phyloP scores from a whole-genome alignment of 208 protist genomes.

The Leishmania turanica region DNA sequence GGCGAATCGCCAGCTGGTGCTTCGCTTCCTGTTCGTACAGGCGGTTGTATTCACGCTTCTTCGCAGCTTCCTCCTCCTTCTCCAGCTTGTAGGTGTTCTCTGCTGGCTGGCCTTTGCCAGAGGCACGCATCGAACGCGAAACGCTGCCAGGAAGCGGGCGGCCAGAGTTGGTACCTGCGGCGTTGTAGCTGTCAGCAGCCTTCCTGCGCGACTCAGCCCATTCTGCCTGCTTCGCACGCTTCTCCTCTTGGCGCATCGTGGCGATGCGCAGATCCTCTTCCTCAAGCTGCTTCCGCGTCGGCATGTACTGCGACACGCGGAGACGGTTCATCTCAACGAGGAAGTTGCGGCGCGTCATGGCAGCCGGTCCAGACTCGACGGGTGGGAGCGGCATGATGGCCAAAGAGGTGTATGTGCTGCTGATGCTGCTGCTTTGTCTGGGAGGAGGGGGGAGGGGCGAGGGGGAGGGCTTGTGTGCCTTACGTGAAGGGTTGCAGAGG shows the following conservation, averaged over 20 bases:
- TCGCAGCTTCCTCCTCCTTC: conserved; percentile 53
- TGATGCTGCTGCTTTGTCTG: background rate
- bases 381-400: conserved; percentile 46
- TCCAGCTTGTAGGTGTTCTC: conserved; percentile 56
- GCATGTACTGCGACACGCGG: conserved; percentile 52
- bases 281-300: conserved; percentile 57
- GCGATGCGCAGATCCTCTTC: conserved; percentile 66
- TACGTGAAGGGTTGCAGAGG: background rate
- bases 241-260: conserved; percentile 46
- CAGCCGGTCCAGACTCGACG: conserved; percentile 51
- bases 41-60: conserved; percentile 68
- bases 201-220: conserved; percentile 36
- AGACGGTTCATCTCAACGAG: conserved; percentile 82
- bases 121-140: conserved; percentile 35
- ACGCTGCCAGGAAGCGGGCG: conserved; percentile 71
- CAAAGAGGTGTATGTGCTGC: background rate
- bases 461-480: background rate
- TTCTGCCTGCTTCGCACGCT: conserved; percentile 43
- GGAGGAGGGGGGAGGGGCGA: background rate
- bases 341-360: conserved; percentile 79
- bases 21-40: conserved; percentile 67
- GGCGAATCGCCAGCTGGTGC: conserved; percentile 63
- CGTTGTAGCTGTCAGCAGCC: conserved; percentile 9
- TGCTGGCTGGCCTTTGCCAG: conserved; percentile 21
- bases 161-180: background rate